These are phyloP conservation scores for Aspergillus biplanus DNA, from an alignment of 495 filamentous ascomycete species.

Conservation along the genomic window DNA sequence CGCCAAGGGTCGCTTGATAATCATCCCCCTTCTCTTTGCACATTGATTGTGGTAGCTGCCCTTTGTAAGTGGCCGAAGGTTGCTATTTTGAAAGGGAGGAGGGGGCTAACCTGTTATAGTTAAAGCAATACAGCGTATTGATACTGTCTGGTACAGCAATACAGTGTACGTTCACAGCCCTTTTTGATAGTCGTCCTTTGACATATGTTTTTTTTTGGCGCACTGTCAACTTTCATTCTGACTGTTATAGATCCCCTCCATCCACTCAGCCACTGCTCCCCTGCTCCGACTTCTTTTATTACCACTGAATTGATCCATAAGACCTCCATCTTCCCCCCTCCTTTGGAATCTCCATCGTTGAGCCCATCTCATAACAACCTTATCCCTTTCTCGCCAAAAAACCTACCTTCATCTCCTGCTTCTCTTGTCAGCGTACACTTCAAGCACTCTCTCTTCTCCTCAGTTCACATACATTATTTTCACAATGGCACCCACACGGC, in stretches of 20 bases:
- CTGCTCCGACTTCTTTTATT: neutral
- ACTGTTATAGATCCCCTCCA: slow-evolving; percentile 8
- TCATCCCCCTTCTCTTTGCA: neutral
- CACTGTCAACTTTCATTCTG: slow-evolving; percentile 6
- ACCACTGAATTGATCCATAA: slow-evolving; percentile 3
- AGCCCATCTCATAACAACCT: neutral
- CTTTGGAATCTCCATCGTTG: neutral
- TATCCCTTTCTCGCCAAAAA: slow-evolving; percentile 1
- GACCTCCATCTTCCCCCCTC: slow-evolving; percentile 1
- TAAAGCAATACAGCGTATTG: slow-evolving; percentile 8
- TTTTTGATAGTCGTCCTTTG: neutral
- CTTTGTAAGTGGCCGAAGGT: slow-evolving; percentile 7
- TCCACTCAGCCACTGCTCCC: neutral
- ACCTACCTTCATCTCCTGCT: neutral
- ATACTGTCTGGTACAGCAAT: slow-evolving; percentile 18
- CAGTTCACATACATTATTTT: neutral
- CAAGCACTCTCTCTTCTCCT: neutral
- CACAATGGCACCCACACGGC: slow-evolving; percentile 23
- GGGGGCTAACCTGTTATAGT: slow-evolving; percentile 6
- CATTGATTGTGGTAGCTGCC: slow-evolving; percentile 6
- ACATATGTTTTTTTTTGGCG: neutral
- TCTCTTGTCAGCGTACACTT: neutral
- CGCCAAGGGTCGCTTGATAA: neutral
- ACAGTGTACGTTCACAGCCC: slow-evolving; percentile 7
- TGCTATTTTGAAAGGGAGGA: slow-evolving; percentile 20